Evolutionary conservation across 2,329 filamentous ascomycete genomes (phyloP).

Genomic region (Beauveria varroae): DNA sequence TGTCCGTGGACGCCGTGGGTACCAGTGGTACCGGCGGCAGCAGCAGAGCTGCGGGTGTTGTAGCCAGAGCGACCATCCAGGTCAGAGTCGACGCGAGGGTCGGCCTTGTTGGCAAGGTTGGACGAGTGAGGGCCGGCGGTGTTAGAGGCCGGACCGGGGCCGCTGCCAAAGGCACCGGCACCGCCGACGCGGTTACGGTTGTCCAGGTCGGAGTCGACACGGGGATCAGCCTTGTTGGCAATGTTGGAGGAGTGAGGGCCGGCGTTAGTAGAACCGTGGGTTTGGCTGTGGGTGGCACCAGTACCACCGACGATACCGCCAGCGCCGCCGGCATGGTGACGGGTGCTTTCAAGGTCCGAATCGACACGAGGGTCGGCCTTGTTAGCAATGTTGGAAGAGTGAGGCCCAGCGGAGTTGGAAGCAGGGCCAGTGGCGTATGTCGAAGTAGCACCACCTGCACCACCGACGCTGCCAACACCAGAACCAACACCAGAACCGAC

Average conservation of each 20-base stretch:
- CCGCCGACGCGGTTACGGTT: constrained; percentile 19
- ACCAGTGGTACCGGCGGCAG: constrained; percentile 21
- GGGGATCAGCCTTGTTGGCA: constrained; percentile 34
- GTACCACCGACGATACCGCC: too few relatives aligned
- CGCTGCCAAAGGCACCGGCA: constrained; percentile 8
- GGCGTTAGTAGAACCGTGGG: background rate
- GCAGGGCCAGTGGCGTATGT: constrained; percentile 14
- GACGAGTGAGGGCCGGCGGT: constrained; percentile 34
- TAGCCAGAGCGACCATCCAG: constrained; percentile 27
- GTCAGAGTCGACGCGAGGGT: constrained; percentile 46
- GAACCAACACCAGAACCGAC: too few relatives aligned
- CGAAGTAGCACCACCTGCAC: background rate
- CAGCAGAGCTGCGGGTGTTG: constrained; percentile 15
- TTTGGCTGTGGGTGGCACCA: too few relatives aligned
- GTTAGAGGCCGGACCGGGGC: constrained; percentile 13
- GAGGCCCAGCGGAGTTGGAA: constrained; percentile 28
- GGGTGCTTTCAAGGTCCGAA: constrained; percentile 35
- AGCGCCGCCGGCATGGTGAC: too few relatives aligned
- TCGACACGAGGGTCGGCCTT: constrained; percentile 45
- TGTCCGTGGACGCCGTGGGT: constrained; percentile 34
- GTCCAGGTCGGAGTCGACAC: constrained; percentile 30
- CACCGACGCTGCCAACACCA: background rate
- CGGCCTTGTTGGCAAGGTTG: constrained; percentile 37
- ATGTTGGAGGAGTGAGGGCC: constrained; percentile 35
- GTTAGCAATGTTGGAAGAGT: constrained; percentile 37